A percentile compares a stretch with the other conserved stretches of the same genome.
Evolutionary conservation across 2,329 filamentous ascomycete genomes (phyloP).

Genomic region (Fusarium dlaminii): DNA sequence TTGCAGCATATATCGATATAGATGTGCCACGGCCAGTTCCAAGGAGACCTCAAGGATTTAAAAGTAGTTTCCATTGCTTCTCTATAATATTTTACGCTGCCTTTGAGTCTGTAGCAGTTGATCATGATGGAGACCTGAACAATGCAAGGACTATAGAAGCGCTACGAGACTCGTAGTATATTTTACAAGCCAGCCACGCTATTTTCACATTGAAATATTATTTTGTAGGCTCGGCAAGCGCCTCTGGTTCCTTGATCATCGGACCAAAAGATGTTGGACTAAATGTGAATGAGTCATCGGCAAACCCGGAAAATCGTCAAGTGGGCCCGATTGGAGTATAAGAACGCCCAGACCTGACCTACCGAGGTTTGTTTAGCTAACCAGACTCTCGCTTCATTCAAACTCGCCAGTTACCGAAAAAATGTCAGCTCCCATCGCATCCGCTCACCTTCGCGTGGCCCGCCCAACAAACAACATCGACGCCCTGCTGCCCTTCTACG

Average conservation of each 20-base stretch:
- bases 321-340: neutral
- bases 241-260: neutral
- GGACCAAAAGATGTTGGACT: too few species aligned
- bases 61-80: neutral
- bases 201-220: fast-evolving
- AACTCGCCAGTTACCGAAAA: neutral
- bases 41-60: neutral
- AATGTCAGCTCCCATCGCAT: neutral
- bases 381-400: neutral
- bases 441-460: neutral
- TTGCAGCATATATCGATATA: too few species aligned
- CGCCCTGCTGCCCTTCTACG: neutral
- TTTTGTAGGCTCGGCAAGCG: neutral
- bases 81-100: too few species aligned
- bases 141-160: too few species aligned
- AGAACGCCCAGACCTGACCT: neutral
- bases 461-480: neutral
- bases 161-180: fast-evolving
- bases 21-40: fast-evolving
- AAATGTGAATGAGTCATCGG: neutral
- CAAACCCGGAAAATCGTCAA: neutral
- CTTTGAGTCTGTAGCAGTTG: too few species aligned
- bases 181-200: fast-evolving
- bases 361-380: neutral
- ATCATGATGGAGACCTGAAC: neutral